Conservation (phyloP, 164 flowering plant species). For the Stephania yunnanensis region DNA sequence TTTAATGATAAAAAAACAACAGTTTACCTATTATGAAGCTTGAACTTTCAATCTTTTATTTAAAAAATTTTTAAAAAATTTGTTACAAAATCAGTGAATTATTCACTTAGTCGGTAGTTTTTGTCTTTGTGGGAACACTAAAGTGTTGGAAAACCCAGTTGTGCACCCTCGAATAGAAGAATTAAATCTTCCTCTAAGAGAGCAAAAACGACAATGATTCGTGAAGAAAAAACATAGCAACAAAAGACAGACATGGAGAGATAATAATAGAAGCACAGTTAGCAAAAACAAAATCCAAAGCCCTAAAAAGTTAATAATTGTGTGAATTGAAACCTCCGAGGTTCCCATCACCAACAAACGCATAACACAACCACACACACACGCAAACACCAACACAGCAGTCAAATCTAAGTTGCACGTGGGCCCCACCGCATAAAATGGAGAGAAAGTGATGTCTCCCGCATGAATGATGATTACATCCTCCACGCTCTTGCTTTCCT, state of each 20-base stretch:
- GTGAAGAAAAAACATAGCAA: background rate
- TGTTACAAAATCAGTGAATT: too few relatives aligned
- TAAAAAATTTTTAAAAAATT: fast-evolving
- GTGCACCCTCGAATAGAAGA: too few relatives aligned
- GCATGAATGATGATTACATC: background rate
- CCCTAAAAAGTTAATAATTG: background rate
- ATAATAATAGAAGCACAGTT: background rate
- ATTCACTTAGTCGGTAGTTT: too few relatives aligned
- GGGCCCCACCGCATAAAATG: background rate
- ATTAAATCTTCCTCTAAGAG: too few relatives aligned
- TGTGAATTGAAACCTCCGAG: background rate
- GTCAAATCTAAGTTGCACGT: background rate
- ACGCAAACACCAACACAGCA: background rate
- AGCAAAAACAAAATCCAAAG: background rate
- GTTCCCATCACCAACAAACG: background rate
- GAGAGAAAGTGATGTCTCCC: background rate
- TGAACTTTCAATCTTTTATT: too few relatives aligned
- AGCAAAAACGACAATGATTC: too few relatives aligned
- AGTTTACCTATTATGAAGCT: too few relatives aligned
- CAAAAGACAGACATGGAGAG: background rate
- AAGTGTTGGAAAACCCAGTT: too few relatives aligned
- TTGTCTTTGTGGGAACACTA: too few relatives aligned
- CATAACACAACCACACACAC: too few relatives aligned
- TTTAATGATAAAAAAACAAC: too few relatives aligned
- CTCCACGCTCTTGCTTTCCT: background rate